A percentile compares a stretch with the other conserved stretches of the same genome.
Evolutionary conservation across 371 early-diverging fungal species (phyloP).

Genomic region (Paraphysoderma sedebokerense): DNA sequence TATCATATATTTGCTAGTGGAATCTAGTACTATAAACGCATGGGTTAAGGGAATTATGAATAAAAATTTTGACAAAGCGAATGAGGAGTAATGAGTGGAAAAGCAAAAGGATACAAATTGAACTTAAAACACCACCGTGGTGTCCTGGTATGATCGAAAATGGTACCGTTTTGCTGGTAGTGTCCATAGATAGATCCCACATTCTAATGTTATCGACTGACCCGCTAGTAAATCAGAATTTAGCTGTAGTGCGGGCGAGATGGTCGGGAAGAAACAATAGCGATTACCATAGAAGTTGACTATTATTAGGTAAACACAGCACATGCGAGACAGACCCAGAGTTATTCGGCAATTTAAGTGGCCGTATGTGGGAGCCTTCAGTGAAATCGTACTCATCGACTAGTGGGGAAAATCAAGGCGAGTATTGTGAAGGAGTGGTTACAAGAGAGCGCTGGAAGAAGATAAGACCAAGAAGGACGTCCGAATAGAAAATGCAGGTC

Average conservation of each 20-base stretch:
- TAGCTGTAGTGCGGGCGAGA: not conserved
- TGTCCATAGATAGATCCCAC: constrained; percentile 47
- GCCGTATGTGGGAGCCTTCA: constrained; percentile 40
- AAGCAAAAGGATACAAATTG: too few species aligned
- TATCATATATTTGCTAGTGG: constrained; percentile 55
- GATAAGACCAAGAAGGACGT: constrained; percentile 3
- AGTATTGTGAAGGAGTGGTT: not conserved
- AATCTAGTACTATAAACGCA: constrained; percentile 35
- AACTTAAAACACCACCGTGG: too few species aligned
- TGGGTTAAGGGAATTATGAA: too few species aligned
- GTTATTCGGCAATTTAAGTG: constrained; percentile 66
- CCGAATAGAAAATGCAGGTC: not conserved
- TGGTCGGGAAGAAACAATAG: not conserved
- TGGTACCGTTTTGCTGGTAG: constrained; percentile 40
- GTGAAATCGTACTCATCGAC: constrained; percentile 81
- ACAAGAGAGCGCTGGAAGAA: not conserved
- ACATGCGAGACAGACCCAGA: constrained; percentile 82
- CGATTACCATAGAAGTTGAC: constrained; percentile 61
- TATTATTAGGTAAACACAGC: constrained; percentile 52
- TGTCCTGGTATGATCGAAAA: constrained; percentile 84
- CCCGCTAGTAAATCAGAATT: constrained; percentile 26
- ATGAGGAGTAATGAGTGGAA: too few species aligned
- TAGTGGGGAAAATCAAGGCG: constrained; percentile 3
- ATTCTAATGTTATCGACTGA: constrained; percentile 84
- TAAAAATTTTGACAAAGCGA: too few species aligned